phyloP scores from a whole-genome alignment of 1,284 basidiomycete species.

The Marasmius tenuissimus region DNA sequence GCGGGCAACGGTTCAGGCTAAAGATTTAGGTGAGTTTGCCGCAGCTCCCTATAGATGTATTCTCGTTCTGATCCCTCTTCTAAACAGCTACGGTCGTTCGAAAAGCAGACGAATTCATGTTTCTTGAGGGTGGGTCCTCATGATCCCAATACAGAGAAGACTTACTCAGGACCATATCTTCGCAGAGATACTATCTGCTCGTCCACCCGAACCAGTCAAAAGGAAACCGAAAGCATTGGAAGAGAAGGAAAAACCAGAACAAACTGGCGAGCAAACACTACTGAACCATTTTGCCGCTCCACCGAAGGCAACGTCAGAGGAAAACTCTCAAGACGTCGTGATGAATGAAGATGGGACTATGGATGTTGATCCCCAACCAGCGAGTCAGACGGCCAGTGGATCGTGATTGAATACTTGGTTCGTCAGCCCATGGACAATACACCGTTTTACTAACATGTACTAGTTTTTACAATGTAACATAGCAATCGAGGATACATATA shows the following conservation, averaged over 20 bases:
- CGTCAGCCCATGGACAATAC: background rate
- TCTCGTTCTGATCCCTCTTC: background rate
- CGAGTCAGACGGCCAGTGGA: background rate
- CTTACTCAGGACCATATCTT: background rate
- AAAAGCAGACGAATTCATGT: slow-evolving; percentile 70
- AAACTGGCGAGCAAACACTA: slow-evolving; percentile 4
- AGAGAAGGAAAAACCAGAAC: background rate
- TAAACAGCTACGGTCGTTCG: slow-evolving; percentile 56
- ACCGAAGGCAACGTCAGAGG: background rate
- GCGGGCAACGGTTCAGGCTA: slow-evolving; percentile 65
- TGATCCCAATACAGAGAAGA: background rate
- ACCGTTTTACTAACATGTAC: background rate
- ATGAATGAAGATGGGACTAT: slow-evolving; percentile 11
- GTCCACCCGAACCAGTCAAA: slow-evolving; percentile 4
- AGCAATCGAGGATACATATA: no score
- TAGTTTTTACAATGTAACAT: no score
- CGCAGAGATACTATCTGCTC: slow-evolving; percentile 12
- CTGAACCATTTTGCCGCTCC: slow-evolving; percentile 8
- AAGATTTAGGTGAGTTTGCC: slow-evolving; percentile 59
- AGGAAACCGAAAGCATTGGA: slow-evolving; percentile 12
- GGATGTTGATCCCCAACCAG: background rate
- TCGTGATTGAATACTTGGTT: background rate
- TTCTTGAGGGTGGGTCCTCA: slow-evolving; percentile 54
- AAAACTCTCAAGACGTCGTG: background rate
- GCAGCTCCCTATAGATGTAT: background rate